Conservation (phyloP, 192 early-diverging fungal species). For the Umbelopsis sp. region DNA sequence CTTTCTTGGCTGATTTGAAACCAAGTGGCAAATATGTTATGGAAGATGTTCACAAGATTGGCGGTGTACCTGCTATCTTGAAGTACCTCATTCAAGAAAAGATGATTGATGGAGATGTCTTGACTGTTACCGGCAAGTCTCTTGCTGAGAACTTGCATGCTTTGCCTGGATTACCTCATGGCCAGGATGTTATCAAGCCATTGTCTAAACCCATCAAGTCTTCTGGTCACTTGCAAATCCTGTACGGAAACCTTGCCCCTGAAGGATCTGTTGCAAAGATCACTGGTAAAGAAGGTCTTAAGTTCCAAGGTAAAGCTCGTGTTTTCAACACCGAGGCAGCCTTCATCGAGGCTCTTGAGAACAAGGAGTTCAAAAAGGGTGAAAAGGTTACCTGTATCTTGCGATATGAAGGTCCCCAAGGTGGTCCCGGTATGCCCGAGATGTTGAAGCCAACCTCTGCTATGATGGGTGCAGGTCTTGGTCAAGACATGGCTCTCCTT, state of each 20-base stretch:
- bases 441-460: conserved; percentile 98
- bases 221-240: conserved; percentile 92
- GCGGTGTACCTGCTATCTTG: conserved; percentile 93
- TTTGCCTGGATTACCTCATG: conserved; percentile 73
- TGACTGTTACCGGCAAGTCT: conserved; percentile 98
- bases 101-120: conserved; percentile 80
- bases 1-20: conserved; percentile 97
- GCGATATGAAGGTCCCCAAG: conserved; percentile 97
- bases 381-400: conserved; percentile 85
- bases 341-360: conserved; percentile 89
- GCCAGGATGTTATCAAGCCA: conserved; percentile 89
- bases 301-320: conserved; percentile 85
- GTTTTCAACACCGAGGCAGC: conserved; percentile 93
- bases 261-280: conserved; percentile 98
- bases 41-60: conserved; percentile 92
- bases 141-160: conserved; percentile 87
- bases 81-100: conserved; percentile 92
- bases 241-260: conserved; percentile 93
- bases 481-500: conserved; percentile 94
- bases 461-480: conserved; percentile 99
- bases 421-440: conserved; percentile 99
- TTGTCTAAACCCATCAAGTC: conserved; percentile 88
- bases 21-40: conserved; percentile 98
- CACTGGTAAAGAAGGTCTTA: conserved; percentile 97
- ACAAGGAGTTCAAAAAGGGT: conserved; percentile 87